These are phyloP conservation scores for Coniella lustricola DNA, from an alignment of 2,329 filamentous ascomycete species.

Conservation along the genomic window DNA sequence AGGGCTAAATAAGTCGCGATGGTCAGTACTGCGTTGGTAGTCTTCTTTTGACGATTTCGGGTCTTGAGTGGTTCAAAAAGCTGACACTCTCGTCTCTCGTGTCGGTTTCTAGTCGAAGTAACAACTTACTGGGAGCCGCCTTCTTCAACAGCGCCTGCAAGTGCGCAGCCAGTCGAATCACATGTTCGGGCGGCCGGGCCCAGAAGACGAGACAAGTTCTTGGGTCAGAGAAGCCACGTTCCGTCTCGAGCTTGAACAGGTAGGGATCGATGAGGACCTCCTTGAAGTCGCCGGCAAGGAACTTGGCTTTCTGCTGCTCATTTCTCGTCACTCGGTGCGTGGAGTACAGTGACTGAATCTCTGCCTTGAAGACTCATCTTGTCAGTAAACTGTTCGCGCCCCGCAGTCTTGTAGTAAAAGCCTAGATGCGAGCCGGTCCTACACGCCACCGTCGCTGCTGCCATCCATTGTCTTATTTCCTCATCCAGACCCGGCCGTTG, in stretches of 20 bases:
- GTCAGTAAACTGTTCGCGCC: not conserved
- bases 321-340: conserved; percentile 71
- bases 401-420: not conserved
- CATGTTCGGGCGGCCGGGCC: conserved; percentile 70
- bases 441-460: not conserved
- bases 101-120: no score
- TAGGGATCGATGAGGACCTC: conserved; percentile 72
- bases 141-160: conserved; percentile 61
- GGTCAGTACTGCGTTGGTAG: no score
- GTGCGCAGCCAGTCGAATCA: conserved; percentile 59
- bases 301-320: conserved; percentile 64
- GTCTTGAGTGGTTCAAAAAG: no score
- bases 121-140: conserved; percentile 60
- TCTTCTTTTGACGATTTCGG: no score
- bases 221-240: conserved; percentile 66
- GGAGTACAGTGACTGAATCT: conserved; percentile 67
- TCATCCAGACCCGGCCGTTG: no score
- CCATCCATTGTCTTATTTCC: no score
- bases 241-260: conserved; percentile 61
- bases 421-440: not conserved
- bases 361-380: conserved; percentile 34
- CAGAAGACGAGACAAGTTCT: conserved; percentile 82
- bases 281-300: conserved; percentile 60
- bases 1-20: conserved; percentile 37
- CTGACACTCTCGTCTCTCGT: no score